Evolutionary conservation across 805 yeast genomes (phyloP), one percentile per base, ranked within the genome.

Genomic region (Nakazawaea wickerhamii): DNA sequence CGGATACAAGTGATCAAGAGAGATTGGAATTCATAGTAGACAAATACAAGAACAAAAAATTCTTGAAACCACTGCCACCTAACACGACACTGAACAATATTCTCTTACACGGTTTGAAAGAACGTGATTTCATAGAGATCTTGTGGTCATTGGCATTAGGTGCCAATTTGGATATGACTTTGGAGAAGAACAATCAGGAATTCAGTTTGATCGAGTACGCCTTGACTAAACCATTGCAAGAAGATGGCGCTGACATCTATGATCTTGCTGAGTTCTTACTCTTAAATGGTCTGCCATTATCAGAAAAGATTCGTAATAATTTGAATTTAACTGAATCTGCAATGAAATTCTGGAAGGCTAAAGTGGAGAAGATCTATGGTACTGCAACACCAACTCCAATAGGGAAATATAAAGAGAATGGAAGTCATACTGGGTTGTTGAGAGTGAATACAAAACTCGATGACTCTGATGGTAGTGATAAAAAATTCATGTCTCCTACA

Each of bases 21-120:
- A 65, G 95, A 38, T 62, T 75, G 25, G 57, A 59, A n/a, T 88
- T 72, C 54, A 81, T 87, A 36, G 70, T 70, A 6, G 67, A 72
- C 32, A 90, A 90, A 60, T 90, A 90, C 55, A 67, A 69, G 20
- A 62, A 60, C 4, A 77, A 75, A 57, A 64, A 60, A 31, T 89
- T 59, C 53, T 63, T 73, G 10, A 48, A 40, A 10, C 25, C 19
- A 2, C 17, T 19, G 6, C 32, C 38, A 17, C n/a, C 25, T 2
- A 50, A 54, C 17, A 45, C 32, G 7, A 31, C 28, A 6, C 38
- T 59, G 5, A 61, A 66, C 42, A 66, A 64, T 37, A 52, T 60
- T 2, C 54, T 81, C 23, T 66, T 81, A n/a, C 69, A 68, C 44
- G 77, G 81, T 0, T 67, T 80, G 3, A 75, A 73, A 41, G 59